These are phyloP conservation scores for Globisporangium takayamanum DNA, from an alignment of 352 stramenopile species.

Conservation along the genomic window DNA sequence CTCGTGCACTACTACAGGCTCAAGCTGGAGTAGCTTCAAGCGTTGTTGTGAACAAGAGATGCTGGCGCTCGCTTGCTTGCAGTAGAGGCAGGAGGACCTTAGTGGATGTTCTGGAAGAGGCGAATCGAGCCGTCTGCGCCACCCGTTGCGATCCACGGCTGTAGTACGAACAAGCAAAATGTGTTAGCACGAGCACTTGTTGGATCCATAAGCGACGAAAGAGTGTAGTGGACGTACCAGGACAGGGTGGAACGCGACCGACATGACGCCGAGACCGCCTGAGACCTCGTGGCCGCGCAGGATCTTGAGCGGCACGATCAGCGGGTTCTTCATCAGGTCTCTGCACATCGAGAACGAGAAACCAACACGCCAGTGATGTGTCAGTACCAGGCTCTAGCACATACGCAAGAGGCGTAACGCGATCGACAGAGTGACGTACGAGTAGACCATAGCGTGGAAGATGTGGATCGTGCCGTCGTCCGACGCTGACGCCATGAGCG, in stretches of 20 bases:
- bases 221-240: constrained; percentile 61
- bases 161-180: not conserved
- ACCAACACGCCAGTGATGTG: not conserved
- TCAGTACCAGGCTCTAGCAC: not conserved
- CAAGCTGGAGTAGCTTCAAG: not conserved
- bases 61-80: not conserved
- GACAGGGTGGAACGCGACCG: constrained; percentile 95
- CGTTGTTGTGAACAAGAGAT: not conserved
- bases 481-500: constrained; percentile 97
- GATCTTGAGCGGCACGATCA: constrained; percentile 99
- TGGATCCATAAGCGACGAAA: not conserved
- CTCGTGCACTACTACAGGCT: not conserved
- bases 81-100: constrained; percentile 6
- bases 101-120: constrained; percentile 97
- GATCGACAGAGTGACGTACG: constrained; percentile 45
- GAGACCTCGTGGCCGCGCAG: constrained; percentile 91
- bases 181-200: not conserved
- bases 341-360: constrained; percentile 20
- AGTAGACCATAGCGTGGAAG: constrained; percentile 99
- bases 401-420: not conserved
- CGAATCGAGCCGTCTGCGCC: constrained; percentile 94
- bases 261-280: constrained; percentile 93
- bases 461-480: constrained; percentile 99
- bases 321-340: constrained; percentile 98
- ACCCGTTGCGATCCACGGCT: constrained; percentile 91